Conservation (phyloP, 768 basidiomycete genomes). For the Serendipita vermifera region DNA sequence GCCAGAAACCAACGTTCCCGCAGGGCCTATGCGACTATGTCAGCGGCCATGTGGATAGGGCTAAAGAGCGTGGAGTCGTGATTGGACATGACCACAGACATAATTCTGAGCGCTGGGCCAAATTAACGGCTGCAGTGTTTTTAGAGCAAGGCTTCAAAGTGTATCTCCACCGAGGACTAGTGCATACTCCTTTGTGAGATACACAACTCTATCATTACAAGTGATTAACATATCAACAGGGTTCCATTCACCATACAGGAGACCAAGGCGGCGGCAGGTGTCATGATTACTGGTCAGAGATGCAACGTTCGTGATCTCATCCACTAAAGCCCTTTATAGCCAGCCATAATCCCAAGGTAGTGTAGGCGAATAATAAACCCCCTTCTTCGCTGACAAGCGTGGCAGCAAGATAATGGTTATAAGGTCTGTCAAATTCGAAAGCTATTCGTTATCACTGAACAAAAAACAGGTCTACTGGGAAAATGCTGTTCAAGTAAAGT, state of each 20-base stretch:
- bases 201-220: not conserved
- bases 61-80: constrained; percentile 53
- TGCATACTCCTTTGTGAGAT: constrained; percentile 67
- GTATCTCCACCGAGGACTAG: constrained; percentile 53
- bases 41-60: constrained; percentile 37
- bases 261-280: constrained; percentile 60
- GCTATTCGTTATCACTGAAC: too few species aligned
- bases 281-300: constrained; percentile 90
- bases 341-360: constrained; percentile 75
- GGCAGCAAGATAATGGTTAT: constrained; percentile 74
- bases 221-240: constrained; percentile 28
- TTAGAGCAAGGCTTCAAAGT: constrained; percentile 50
- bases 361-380: constrained; percentile 7
- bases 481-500: constrained; percentile 62
- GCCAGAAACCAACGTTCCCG: not conserved
- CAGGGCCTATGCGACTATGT: constrained; percentile 73
- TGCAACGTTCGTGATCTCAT: too few species aligned
- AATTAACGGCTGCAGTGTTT: constrained; percentile 61
- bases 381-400: not conserved
- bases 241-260: constrained; percentile 66
- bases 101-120: constrained; percentile 66
- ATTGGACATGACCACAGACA: constrained; percentile 80
- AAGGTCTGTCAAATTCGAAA: too few species aligned
- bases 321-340: too few species aligned
- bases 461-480: constrained; percentile 68